Evolutionary conservation across 495 filamentous ascomycete genomes (phyloP).

Genomic region (Geoglossum glabrum): DNA sequence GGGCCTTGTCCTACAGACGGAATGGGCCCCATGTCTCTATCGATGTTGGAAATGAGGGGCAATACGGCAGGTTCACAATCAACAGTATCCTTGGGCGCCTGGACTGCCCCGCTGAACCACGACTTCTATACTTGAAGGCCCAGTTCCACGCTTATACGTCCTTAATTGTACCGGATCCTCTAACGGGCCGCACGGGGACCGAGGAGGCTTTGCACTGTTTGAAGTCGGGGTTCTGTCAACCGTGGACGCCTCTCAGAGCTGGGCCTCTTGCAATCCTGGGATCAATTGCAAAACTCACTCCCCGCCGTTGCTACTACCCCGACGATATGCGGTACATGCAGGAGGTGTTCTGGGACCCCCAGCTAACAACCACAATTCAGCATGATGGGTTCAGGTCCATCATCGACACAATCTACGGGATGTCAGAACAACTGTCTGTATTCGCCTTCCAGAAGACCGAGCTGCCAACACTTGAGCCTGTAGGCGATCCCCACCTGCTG

Average conservation of each 20-base stretch:
- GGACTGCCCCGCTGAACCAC: neutral
- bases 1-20: constrained; percentile 1
- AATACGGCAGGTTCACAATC: constrained; percentile 22
- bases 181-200: constrained; percentile 3
- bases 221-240: neutral
- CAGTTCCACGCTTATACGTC: constrained; percentile 5
- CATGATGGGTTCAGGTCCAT: constrained; percentile 25
- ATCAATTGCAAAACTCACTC: neutral
- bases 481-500: constrained; percentile 12
- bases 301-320: neutral
- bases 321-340: neutral
- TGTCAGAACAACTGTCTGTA: constrained; percentile 17
- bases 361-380: constrained; percentile 29
- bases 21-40: constrained; percentile 19
- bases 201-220: constrained; percentile 2
- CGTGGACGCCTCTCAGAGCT: constrained; percentile 1
- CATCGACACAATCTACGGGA: constrained; percentile 22
- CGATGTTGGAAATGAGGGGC: neutral
- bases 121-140: constrained; percentile 1
- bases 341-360: neutral
- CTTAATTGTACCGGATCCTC: constrained; percentile 2
- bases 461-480: neutral
- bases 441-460: constrained; percentile 11
- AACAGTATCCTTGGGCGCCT: neutral
- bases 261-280: neutral